Evolutionary conservation across 2,329 filamentous ascomycete genomes (phyloP).

Genomic region (Albifimbria verrucaria): DNA sequence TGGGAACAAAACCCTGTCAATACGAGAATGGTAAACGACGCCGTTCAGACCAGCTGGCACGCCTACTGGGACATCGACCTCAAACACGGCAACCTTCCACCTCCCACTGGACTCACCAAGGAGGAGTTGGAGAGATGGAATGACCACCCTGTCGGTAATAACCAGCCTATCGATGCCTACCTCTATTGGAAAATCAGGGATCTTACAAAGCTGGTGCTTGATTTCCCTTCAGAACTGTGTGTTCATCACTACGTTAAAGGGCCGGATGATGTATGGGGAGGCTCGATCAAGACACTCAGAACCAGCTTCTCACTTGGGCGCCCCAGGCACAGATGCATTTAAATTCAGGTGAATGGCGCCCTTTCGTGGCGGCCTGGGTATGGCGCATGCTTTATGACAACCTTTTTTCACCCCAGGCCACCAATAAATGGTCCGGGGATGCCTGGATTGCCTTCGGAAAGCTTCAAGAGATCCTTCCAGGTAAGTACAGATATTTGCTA

Average conservation of each 20-base stretch:
- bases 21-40: not conserved
- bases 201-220: no score
- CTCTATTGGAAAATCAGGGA: no score
- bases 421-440: not conserved
- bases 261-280: no score
- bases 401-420: not conserved
- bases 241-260: no score
- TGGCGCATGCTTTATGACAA: not conserved
- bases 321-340: not conserved
- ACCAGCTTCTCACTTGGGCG: not conserved
- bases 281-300: not conserved
- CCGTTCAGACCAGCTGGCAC: not conserved
- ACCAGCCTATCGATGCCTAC: no score
- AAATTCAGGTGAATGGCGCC: not conserved
- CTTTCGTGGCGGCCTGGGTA: not conserved
- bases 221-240: no score
- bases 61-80: not conserved
- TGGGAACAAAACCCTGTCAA: not conserved
- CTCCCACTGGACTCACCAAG: not conserved
- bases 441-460: not conserved
- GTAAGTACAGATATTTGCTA: no score
- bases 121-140: not conserved
- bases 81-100: not conserved
- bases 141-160: no score
- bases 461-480: not conserved